These are phyloP conservation scores for Mortierella sp. DNA, from an alignment of 371 early-diverging fungal genomes.

Conservation along the genomic window DNA sequence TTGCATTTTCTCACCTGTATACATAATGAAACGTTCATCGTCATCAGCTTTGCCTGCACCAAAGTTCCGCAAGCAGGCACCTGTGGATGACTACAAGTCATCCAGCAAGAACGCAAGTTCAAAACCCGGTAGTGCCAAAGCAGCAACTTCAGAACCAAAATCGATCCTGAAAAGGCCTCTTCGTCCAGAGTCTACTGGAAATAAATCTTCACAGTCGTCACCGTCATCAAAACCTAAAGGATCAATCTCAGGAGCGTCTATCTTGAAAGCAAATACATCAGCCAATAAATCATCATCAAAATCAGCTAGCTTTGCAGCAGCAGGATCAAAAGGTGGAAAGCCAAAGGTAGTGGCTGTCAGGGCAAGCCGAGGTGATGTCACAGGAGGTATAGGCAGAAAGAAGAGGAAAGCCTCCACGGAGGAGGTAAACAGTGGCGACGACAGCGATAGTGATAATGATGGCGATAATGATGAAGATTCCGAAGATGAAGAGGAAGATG, in stretches of 20 bases:
- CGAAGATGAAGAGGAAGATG: conserved; percentile 33
- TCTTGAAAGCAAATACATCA: conserved; percentile 46
- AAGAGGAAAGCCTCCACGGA: conserved; percentile 33
- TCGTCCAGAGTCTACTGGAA: conserved; percentile 10
- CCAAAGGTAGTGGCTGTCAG: conserved; percentile 30
- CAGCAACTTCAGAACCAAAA: conserved; percentile 33
- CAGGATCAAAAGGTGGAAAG: conserved; percentile 12
- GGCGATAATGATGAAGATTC: conserved; percentile 41
- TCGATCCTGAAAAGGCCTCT: conserved; percentile 49
- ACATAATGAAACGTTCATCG: conserved; percentile 36
- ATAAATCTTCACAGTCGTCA: neutral
- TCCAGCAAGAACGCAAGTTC: conserved; percentile 16
- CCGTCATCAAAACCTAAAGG: conserved; percentile 41
- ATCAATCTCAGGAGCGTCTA: conserved; percentile 35
- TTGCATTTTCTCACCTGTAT: neutral
- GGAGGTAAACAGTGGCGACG: conserved; percentile 34
- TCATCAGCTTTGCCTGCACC: conserved; percentile 27
- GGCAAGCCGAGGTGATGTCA: conserved; percentile 47
- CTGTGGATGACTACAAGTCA: conserved; percentile 34
- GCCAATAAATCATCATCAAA: conserved; percentile 17
- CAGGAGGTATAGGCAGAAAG: conserved; percentile 53
- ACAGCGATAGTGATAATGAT: conserved; percentile 36
- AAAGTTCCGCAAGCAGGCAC: conserved; percentile 49
- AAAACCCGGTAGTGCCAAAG: neutral
- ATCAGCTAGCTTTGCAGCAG: conserved; percentile 1